These are phyloP conservation scores for Globisporangium megalacanthum DNA, from an alignment of 352 stramenopile genomes.

Conservation along the genomic window DNA sequence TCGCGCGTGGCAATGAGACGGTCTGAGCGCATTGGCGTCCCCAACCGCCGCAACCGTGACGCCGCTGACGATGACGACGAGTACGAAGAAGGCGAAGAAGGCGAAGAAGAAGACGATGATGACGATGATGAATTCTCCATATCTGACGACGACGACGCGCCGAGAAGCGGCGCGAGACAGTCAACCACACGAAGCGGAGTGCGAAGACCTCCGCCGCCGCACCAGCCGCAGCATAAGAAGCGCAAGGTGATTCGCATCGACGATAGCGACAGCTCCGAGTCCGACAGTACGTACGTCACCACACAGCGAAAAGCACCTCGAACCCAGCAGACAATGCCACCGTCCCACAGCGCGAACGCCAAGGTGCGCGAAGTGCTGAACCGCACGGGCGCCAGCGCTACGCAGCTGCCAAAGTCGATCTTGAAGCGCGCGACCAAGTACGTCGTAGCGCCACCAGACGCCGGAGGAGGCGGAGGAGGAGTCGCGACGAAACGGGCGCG, in stretches of 20 bases:
- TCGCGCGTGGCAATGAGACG: constrained; percentile 17
- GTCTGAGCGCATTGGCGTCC: too few relatives aligned
- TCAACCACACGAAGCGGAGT: neutral
- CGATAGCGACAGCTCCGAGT: constrained; percentile 47
- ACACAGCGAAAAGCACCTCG: too few relatives aligned
- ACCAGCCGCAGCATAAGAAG: constrained; percentile 20
- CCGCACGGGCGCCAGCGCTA: neutral
- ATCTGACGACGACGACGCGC: constrained; percentile 22
- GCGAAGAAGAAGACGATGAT: constrained; percentile 24
- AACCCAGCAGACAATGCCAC: too few relatives aligned
- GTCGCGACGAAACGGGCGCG: constrained; percentile 7
- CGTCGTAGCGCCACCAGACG: constrained; percentile 4
- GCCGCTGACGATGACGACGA: constrained; percentile 29
- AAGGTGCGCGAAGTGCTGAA: constrained; percentile 11
- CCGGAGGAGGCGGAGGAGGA: neutral
- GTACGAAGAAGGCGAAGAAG: constrained; percentile 21
- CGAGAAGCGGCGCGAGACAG: neutral
- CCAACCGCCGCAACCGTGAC: constrained; percentile 7
- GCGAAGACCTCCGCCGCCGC: constrained; percentile 11
- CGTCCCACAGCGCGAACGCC: neutral
- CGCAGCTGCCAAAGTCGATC: constrained; percentile 27
- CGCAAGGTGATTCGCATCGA: constrained; percentile 35
- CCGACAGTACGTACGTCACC: constrained; percentile 16
- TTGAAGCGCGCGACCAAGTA: constrained; percentile 27
- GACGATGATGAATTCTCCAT: constrained; percentile 31